Base-by-base conservation (phyloP, 371 early-diverging fungal species). In the Blakeslea trispora region DNA sequence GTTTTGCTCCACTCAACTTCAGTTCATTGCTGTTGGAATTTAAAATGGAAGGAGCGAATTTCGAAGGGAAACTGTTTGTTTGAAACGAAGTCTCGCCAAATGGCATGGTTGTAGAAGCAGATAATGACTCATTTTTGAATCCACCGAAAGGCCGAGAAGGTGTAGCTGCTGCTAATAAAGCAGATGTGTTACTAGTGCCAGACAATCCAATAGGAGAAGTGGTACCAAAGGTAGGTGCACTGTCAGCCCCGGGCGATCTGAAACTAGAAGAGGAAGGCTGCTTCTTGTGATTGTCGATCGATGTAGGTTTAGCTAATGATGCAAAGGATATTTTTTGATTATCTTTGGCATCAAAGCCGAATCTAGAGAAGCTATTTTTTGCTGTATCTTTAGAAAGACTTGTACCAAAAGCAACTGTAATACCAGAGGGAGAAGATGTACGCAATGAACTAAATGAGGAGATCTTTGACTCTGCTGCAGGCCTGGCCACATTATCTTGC, bases 181-280 rank as follows among this genome's bases (percentile, higher is more conserved):
- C 5, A n/a, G 47, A 23, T 22, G 47, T 7, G 2, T 6, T 37
- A 3, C 18, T 13, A 18, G 28, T 13, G 37, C 0, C 21, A 17
- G 46, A 45, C 3, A 37, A n/a, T n/a, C n/a, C n/a, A n/a, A n/a
- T n/a, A n/a, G n/a, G n/a, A n/a, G n/a, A n/a, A n/a, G n/a, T n/a
- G 35, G 17, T 5, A 11, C 67, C 64, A 54, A 67, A 64, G 6
- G 49, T 18, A 17, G 50, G 39, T 15, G 59, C 9, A 8, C 6
- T 22, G 1, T 61, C 67, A 50, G 62, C 54, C 1, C 61, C 61
- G 7, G 63, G 40, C 18, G 66, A 50, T 2, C 32, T 23, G 5
- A 50, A 21, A 3, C 54, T 22, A 35, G 43, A 46, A 5, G 42
- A 21, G 1, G 41, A 24, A 22, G 28, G 28, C 7, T 28, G 28